phyloP scores from a whole-genome alignment of 169 alveolate genomes.

The Cryptosporidium ryanae region DNA sequence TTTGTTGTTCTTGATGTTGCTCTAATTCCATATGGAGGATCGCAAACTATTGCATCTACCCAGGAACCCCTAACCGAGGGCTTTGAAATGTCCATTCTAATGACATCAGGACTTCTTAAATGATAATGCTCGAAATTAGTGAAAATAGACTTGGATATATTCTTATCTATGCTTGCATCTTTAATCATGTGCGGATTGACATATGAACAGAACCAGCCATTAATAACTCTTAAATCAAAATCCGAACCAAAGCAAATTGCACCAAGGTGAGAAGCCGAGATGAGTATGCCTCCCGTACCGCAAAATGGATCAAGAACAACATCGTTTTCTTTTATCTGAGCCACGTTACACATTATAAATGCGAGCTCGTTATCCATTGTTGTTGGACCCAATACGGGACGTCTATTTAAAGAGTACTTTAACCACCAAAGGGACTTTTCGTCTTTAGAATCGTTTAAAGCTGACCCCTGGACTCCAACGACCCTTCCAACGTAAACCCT shows the following conservation, averaged over 20 bases:
- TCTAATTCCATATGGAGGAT: slow-evolving; percentile 97
- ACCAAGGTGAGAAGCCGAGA: slow-evolving; percentile 90
- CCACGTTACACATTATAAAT: slow-evolving; percentile 94
- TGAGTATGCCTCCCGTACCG: slow-evolving; percentile 96
- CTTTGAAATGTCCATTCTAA: slow-evolving; percentile 77
- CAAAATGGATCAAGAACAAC: slow-evolving; percentile 95
- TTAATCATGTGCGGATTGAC: slow-evolving; percentile 82
- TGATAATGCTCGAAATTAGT: slow-evolving; percentile 89
- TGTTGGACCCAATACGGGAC: slow-evolving; percentile 98
- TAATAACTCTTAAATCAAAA: slow-evolving; percentile 92
- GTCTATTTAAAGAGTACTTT: slow-evolving; percentile 86
- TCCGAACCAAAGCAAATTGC: slow-evolving; percentile 95
- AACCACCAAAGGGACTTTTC: slow-evolving; percentile 84
- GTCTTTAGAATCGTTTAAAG: not conserved
- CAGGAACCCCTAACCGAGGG: slow-evolving; percentile 76
- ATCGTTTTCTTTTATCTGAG: slow-evolving; percentile 82
- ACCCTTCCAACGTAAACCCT: slow-evolving; percentile 70
- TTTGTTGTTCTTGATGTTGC: slow-evolving; percentile 84
- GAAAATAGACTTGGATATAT: slow-evolving; percentile 81
- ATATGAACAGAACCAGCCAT: slow-evolving; percentile 87
- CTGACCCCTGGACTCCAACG: slow-evolving; percentile 14
- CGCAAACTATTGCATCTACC: slow-evolving; percentile 96
- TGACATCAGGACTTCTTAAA: slow-evolving; percentile 85
- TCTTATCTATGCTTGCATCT: slow-evolving; percentile 70
- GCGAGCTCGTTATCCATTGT: slow-evolving; percentile 95